Base-by-base conservation (phyloP, 129 eudicot species). In the Lonicera japonica region DNA sequence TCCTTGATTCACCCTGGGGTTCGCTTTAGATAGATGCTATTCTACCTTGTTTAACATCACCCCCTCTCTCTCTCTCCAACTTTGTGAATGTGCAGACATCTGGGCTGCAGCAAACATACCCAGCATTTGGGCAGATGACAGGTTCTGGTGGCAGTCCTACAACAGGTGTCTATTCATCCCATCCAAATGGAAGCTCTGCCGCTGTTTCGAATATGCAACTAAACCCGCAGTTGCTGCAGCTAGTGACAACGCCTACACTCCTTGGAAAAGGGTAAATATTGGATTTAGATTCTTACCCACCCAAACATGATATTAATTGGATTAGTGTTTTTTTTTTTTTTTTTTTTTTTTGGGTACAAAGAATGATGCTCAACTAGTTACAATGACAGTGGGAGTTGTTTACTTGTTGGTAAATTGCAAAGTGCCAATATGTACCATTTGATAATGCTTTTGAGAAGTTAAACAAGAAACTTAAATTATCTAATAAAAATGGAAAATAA, bases 191-290 rank as follows among this genome's bases (percentile, higher is more conserved):
- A 63, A 65, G 66, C 51, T 61, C 90, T 56, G 45, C 61, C 19
- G 59, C 67, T 0, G 22, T 68, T 60, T 77, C 79, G 23, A 87
- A 67, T 78, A 69, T 84, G 67, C 94, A 67, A 69, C 71, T 66
- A 29, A 73, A 56, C 64, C 66, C 75, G 61, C 88, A 80, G 43
- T 48, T 78, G 70, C 80, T 82, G 11, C 86, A 65, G 67, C 60
- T 78, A 43, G 71, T 71, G 69, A 39, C 79, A 20, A 56, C 79
- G 69, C 83, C 82, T 70, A 22, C 90, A 64, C 80, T 86, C 46
- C 78, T 89, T 13, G 95, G 92, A 50, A 86, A 90, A 83, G 95
- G 95, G 95, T 90, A 79, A 64, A 58, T 10, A 52, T 57, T 34
- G 17, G 8, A 54, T 6, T 12, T 38, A 22, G 47, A 29, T 61